Evolutionary conservation across 1,139 yeast species (phyloP), one percentile per base, ranked within the genome.

Genomic region (Geotrichum cucujoidarum): DNA sequence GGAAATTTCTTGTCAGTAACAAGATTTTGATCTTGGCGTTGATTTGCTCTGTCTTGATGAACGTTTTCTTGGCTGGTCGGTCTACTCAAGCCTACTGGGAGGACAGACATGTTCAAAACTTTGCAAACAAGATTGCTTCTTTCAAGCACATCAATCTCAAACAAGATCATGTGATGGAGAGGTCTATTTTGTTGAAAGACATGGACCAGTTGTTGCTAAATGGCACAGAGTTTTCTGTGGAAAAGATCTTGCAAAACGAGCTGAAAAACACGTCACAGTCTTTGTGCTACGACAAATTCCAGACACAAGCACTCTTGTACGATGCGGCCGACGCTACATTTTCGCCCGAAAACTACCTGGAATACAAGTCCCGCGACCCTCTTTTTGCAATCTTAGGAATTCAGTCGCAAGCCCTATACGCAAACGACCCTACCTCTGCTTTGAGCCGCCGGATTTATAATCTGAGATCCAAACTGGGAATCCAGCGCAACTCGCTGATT

Each of bases 401-500:
- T 3, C 38, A 25, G 4, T 8, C 34, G 2, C 34, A 29, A 14
- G 13, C 16, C 18, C 10, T 27, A 24, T 16, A 13, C 14, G 29
- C 34, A 3, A 18, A 18, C n/a, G 31, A 37, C 32, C 43, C 46
- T 17, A 30, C 27, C 17, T 32, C 29, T 21, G 54, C 48, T 13
- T 33, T 56, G 18, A 47, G 61, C n/a, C 66, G 44, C 61, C 68
- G 70, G 25, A 69, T 81, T 40, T 72, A 73, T 55, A 68, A 68
- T 5, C 63, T 80, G 2, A 71, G 87, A 47, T 75, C 76, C 41
- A 84, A 82, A 14, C 69, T 87, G 27, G 95, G 95, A 0, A 62
- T 82, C 17, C 77, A 78, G 58, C 71, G 98, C 46, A 87, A 88
- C 61, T 83, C 84, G 46, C 66, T 90, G n/a, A 61, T 90, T 31